Conservation (phyloP, 768 basidiomycete genomes). For the Mycena alexandri region DNA sequence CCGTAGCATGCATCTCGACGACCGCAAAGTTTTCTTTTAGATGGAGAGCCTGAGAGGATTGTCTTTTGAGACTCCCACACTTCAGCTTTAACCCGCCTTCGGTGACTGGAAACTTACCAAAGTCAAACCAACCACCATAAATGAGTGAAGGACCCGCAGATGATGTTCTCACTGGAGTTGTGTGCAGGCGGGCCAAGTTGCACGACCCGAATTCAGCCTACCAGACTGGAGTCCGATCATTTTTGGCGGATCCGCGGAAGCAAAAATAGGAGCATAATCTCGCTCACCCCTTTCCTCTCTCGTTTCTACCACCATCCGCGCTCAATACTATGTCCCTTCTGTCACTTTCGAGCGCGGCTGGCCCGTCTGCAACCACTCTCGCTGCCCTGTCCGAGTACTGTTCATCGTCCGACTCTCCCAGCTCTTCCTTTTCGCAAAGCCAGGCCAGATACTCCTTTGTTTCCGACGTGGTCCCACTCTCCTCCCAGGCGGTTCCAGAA, state of each 20-base stretch:
- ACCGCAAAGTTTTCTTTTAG: no score
- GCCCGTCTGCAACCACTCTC: conserved; percentile 27
- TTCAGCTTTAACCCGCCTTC: no score
- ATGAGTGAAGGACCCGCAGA: no score
- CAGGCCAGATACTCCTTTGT: conserved; percentile 18
- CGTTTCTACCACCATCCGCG: conserved; percentile 1
- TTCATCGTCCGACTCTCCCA: conserved; percentile 22
- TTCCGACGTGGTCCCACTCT: neutral
- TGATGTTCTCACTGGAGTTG: no score
- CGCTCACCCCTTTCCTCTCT: conserved; percentile 1
- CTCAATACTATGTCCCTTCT: conserved; percentile 10
- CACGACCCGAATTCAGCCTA: no score
- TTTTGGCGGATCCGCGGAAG: conserved; percentile 3
- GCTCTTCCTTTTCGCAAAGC: neutral
- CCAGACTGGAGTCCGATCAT: no score
- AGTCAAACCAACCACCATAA: no score
- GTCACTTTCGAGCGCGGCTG: conserved; percentile 21
- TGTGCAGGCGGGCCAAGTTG: no score
- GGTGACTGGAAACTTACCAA: no score
- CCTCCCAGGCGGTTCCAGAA: conserved; percentile 9
- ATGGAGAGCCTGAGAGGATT: no score
- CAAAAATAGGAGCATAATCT: neutral
- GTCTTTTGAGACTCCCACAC: no score
- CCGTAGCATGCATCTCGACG: no score
- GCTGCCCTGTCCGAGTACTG: conserved; percentile 28